These are phyloP conservation scores for Cladosporium sp. DNA, from an alignment of 2,329 filamentous ascomycete species.

Conservation along the genomic window DNA sequence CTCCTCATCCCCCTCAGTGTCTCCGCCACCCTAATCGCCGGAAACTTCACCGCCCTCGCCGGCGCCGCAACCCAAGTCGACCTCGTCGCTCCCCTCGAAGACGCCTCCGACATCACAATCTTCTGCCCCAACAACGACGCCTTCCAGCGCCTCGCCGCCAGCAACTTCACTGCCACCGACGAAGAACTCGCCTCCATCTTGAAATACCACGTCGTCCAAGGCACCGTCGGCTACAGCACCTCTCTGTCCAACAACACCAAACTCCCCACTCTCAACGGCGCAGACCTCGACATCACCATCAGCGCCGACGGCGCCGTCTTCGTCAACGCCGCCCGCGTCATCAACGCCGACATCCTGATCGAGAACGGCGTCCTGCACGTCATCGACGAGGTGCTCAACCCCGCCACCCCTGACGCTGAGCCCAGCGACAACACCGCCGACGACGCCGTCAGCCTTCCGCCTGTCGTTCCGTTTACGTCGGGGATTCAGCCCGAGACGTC, in stretches of 20 bases:
- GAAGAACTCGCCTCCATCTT: slow-evolving; percentile 47
- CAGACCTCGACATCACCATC: slow-evolving; percentile 43
- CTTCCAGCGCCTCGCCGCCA: slow-evolving; percentile 56
- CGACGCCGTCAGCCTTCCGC: neutral
- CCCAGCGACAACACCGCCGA: slow-evolving; percentile 6
- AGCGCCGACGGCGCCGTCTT: slow-evolving; percentile 37
- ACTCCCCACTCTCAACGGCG: slow-evolving; percentile 39
- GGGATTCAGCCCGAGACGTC: slow-evolving; percentile 2
- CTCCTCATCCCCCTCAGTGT: slow-evolving; percentile 42
- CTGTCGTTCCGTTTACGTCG: slow-evolving; percentile 9
- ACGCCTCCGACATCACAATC: slow-evolving; percentile 55
- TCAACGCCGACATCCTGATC: slow-evolving; percentile 46
- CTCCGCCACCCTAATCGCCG: slow-evolving; percentile 25
- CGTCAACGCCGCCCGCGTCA: slow-evolving; percentile 47
- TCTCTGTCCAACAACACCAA: slow-evolving; percentile 40
- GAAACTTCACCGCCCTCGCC: slow-evolving; percentile 35
- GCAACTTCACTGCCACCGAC: slow-evolving; percentile 39
- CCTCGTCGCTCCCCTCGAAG: slow-evolving; percentile 42
- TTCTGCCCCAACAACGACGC: slow-evolving; percentile 63
- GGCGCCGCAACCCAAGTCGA: slow-evolving; percentile 25
- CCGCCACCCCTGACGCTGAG: neutral
- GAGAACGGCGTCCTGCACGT: slow-evolving; percentile 52
- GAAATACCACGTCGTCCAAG: slow-evolving; percentile 63
- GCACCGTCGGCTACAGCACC: slow-evolving; percentile 55
- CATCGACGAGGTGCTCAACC: slow-evolving; percentile 37